Base-by-base conservation (phyloP, 768 basidiomycete species). In the Hebeloma cylindrosporum region DNA sequence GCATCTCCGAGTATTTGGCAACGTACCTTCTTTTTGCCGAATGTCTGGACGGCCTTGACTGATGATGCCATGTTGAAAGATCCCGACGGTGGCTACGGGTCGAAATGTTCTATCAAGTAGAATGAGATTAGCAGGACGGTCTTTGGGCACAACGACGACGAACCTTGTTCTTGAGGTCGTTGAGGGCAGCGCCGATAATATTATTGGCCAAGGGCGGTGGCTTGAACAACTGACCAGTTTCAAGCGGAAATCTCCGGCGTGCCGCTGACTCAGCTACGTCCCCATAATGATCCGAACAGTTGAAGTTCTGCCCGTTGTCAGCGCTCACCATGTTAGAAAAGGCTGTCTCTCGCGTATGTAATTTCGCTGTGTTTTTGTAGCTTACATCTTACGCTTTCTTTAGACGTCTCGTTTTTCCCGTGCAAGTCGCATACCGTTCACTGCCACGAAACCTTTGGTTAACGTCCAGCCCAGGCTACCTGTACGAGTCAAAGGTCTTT, bases 11-110 rank as follows among this genome's bases (percentile, higher is more conserved):
- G 39, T 36, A 52, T 14, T 38, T 20, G 25, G 22, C 9, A 21
- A 62, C 81, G 53, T 66, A 80, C 92, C 88, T 97, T 97, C 86
- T 98, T 98, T 91, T 98, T 98, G 72, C 95, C 95, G 74, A 98
- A 98, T 53, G 92, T 95, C 69, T 97, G 95, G 58, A 98, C 95
- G 75, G 94, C 92, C 75, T 91, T 90, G 55, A 71, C 69, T 63
- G 85, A 78, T 58, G 83, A 70, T 55, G 67, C 80, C 87, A 89
- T 90, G 70, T 73, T 80, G 62, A 56, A 53, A 54, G 57, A 51
- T 57, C 56, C 60, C 56, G 58, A 54, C 48, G 49, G 45, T 43
- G 47, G 53, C 57, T 53, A 53, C 57, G 56, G 58, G 48, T 51
- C 48, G 57, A 35, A 47, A 16, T 28, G 34, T 51, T 53, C 56